These are phyloP conservation scores for Aspergillus sp. DNA, from an alignment of 2,329 filamentous ascomycete genomes.

Conservation along the genomic window DNA sequence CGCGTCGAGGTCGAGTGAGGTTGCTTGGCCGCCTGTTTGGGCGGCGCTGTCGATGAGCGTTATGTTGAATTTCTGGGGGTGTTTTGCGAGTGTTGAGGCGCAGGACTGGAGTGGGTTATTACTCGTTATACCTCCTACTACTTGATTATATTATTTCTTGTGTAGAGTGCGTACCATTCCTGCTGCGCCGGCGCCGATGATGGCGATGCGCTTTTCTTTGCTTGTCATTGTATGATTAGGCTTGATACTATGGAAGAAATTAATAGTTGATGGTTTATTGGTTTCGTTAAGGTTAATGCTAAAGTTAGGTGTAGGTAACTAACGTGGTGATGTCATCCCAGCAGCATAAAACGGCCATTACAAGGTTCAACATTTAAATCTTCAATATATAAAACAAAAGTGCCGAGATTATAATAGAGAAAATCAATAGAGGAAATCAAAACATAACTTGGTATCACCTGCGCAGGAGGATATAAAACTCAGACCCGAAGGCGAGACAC, in stretches of 20 bases:
- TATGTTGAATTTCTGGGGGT: constrained; percentile 65
- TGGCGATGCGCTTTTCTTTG: constrained; percentile 48
- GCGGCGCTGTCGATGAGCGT: constrained; percentile 61
- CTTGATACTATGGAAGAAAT: too few relatives aligned
- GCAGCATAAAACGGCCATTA: not conserved
- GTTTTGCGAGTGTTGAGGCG: constrained; percentile 65
- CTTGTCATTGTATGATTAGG: not conserved
- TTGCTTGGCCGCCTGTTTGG: constrained; percentile 62
- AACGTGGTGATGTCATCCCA: constrained; percentile 3
- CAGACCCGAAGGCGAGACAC: not conserved
- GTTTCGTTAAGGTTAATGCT: not conserved
- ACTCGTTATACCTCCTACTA: not conserved
- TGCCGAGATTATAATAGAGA: not conserved
- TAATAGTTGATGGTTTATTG: not conserved
- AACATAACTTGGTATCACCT: not conserved
- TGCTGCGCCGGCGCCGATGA: constrained; percentile 64
- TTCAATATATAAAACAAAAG: not conserved
- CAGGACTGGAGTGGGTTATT: constrained; percentile 51
- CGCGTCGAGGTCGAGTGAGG: constrained; percentile 57
- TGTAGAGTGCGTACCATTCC: constrained; percentile 54
- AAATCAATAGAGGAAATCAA: not conserved
- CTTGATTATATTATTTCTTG: too few relatives aligned
- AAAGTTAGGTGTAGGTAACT: not conserved
- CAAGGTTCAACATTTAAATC: not conserved
- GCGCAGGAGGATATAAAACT: not conserved